These are phyloP conservation scores for Hordeum marinum DNA, from an alignment of 176 grass and related monocot genomes.

Conservation along the genomic window DNA sequence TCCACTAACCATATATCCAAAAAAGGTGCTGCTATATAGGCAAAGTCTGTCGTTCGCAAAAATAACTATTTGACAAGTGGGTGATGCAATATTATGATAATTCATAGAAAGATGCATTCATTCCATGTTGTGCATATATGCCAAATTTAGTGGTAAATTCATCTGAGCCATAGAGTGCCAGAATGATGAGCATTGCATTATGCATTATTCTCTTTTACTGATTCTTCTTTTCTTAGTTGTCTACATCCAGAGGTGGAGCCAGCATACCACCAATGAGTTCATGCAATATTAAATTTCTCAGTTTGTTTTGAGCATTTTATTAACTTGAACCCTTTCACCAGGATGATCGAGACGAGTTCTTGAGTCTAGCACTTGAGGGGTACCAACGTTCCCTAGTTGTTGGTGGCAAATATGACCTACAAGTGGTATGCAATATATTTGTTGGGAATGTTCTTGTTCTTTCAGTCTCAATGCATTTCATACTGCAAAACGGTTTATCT, in stretches of 20 bases:
- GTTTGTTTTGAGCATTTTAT: conserved; percentile 20
- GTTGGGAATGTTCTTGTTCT: not conserved
- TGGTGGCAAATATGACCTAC: conserved; percentile 90
- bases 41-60: not conserved
- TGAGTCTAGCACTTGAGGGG: conserved; percentile 66
- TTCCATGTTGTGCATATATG: not conserved
- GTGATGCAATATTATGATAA: not conserved
- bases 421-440: conserved; percentile 64
- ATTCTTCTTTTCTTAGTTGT: not conserved
- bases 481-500: not conserved
- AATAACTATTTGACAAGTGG: not conserved
- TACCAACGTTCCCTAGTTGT: conserved; percentile 75
- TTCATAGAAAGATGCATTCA: not conserved
- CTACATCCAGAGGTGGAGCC: not conserved
- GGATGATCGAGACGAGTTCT: conserved; percentile 87
- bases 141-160: not conserved
- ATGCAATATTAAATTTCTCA: not conserved
- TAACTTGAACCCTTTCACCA: conserved; percentile 29
- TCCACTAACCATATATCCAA: not conserved
- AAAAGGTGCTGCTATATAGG: not conserved
- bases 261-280: not conserved
- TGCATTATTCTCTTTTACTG: not conserved
- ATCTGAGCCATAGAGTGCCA: not conserved
- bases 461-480: not conserved
- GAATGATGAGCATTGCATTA: not conserved